Conservation (phyloP, 345 rosid genomes). For the Melaleuca quinquenervia region DNA sequence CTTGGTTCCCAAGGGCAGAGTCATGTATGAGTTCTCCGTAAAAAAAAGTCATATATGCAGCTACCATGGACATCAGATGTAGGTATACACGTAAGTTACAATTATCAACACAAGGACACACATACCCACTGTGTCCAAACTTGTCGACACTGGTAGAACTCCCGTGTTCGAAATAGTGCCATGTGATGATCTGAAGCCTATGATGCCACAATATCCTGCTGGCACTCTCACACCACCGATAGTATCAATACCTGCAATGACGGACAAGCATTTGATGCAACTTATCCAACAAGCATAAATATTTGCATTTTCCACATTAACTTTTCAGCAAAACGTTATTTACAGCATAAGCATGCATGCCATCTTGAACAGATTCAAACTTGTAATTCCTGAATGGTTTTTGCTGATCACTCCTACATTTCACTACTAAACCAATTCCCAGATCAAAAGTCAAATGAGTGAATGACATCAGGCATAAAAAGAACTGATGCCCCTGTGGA, state of each 20-base stretch:
- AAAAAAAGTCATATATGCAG: background rate
- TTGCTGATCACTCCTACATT: background rate
- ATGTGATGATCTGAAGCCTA: constrained; percentile 80
- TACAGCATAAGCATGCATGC: background rate
- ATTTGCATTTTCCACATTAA: background rate
- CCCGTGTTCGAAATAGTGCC: constrained; percentile 58
- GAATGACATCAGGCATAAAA: background rate
- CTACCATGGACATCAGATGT: background rate
- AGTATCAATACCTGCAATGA: constrained; percentile 65
- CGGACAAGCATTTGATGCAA: background rate
- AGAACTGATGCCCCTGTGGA: background rate
- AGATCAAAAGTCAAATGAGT: background rate
- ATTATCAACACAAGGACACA: background rate
- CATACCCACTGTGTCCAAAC: constrained; percentile 90
- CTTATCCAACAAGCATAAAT: background rate
- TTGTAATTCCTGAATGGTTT: background rate
- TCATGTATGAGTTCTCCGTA: background rate
- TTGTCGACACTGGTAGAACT: constrained; percentile 51
- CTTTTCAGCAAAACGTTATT: background rate
- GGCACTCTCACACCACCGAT: constrained; percentile 93
- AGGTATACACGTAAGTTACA: background rate
- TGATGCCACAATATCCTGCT: constrained; percentile 68
- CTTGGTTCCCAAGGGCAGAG: background rate
- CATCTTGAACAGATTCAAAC: background rate
- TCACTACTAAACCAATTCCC: background rate